Evolutionary conservation across 2,329 filamentous ascomycete genomes (phyloP).

Genomic region (Claviceps arundinis): DNA sequence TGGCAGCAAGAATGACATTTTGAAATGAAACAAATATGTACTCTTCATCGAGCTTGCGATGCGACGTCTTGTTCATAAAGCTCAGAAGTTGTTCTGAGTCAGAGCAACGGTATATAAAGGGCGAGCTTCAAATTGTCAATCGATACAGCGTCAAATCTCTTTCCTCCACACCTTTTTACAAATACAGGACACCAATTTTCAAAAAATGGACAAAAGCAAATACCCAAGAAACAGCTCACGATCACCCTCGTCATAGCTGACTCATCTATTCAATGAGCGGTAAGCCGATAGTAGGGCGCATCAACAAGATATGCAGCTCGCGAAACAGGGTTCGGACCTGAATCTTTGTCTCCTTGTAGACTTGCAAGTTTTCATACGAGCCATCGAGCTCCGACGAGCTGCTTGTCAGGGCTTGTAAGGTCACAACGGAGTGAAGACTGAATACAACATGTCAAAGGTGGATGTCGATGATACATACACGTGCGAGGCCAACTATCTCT

Average conservation of each 20-base stretch:
- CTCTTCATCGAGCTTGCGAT: too few relatives aligned
- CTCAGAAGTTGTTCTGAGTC: too few relatives aligned
- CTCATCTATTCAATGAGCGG: background rate
- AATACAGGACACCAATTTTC: background rate
- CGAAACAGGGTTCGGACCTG: background rate
- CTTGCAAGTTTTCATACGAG: background rate
- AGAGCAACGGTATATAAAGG: too few relatives aligned
- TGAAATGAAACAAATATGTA: too few relatives aligned
- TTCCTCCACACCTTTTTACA: background rate
- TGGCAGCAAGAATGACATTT: too few relatives aligned
- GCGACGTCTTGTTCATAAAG: too few relatives aligned
- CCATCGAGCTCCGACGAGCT: conserved; percentile 8
- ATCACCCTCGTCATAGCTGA: background rate
- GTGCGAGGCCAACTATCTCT: too few relatives aligned
- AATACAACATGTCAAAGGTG: too few relatives aligned
- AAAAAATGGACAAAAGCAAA: background rate
- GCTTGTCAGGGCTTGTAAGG: background rate
- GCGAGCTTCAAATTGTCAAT: too few relatives aligned
- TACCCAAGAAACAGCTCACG: background rate
- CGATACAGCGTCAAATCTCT: background rate
- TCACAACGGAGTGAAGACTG: too few relatives aligned
- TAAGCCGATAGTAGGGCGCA: background rate
- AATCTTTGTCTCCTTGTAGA: background rate
- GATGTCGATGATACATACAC: too few relatives aligned
- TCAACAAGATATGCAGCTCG: background rate